A percentile compares a stretch with the other conserved stretches of the same genome.
Conservation (phyloP, 139 green algal species). For the Micromonas pusilla region DNA sequence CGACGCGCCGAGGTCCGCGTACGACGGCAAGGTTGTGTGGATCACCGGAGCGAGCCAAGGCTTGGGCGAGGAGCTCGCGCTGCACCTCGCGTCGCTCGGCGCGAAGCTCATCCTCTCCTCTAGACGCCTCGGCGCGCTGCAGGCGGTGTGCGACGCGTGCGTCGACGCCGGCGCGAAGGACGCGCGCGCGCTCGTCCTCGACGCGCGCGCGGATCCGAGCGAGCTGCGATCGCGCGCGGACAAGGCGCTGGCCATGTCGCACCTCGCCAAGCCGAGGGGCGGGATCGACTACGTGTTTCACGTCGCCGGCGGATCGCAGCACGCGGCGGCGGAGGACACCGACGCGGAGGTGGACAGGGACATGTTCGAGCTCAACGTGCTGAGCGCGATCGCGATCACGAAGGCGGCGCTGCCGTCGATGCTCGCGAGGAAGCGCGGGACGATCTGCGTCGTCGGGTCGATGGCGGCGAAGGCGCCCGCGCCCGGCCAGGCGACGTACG, state of each 20-base stretch:
- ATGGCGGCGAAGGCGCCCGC: constrained; percentile 16
- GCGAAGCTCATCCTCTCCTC: constrained; percentile 20
- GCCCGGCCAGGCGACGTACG: constrained; percentile 25
- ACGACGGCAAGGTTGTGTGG: constrained; percentile 13
- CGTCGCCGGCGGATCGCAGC: constrained; percentile 19
- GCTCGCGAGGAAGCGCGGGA: constrained; percentile 3
- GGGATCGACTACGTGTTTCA: constrained; percentile 20
- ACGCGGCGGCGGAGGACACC: constrained; percentile 20
- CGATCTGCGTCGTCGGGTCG: constrained; percentile 2
- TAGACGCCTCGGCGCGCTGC: neutral
- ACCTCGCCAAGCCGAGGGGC: neutral
- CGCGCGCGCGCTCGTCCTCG: neutral
- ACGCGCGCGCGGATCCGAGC: neutral
- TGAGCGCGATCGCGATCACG: constrained; percentile 22
- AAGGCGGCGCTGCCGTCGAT: constrained; percentile 19
- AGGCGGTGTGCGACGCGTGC: neutral
- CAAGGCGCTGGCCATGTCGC: neutral
- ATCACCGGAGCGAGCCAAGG: constrained; percentile 29
- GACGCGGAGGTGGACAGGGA: constrained; percentile 1
- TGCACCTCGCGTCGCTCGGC: neutral
- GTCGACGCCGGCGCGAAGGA: neutral
- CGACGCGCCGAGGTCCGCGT: neutral
- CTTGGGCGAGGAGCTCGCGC: constrained; percentile 24
- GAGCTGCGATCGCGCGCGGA: neutral
- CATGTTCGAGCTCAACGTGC: constrained; percentile 26